These are phyloP conservation scores for Tephrocybe sp. DNA, from an alignment of 768 basidiomycete genomes.

Conservation along the genomic window DNA sequence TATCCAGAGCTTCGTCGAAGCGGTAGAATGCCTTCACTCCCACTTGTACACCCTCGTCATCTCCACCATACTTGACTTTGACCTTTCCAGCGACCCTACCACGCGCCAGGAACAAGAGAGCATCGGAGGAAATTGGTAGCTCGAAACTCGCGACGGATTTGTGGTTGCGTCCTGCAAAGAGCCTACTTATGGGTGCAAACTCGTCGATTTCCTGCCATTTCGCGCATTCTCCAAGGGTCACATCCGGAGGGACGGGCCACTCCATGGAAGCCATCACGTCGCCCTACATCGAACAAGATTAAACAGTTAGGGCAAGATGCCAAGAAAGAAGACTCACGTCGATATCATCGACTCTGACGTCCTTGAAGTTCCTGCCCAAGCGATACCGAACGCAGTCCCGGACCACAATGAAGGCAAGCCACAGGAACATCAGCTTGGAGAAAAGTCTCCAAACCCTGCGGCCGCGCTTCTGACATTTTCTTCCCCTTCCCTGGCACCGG, in stretches of 20 bases:
- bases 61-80: slow-evolving; percentile 19
- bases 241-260: slow-evolving; percentile 17
- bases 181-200: not conserved
- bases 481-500: not conserved
- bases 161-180: not conserved
- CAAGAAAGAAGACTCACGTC: not conserved
- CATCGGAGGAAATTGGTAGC: slow-evolving; percentile 24
- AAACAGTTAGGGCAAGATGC: not conserved
- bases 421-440: not conserved
- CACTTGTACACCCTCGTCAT: slow-evolving; percentile 20
- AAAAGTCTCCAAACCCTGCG: not conserved
- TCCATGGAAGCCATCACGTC: not conserved
- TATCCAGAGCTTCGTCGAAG: slow-evolving; percentile 17
- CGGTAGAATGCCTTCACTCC: slow-evolving; percentile 22
- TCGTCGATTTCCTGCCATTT: slow-evolving; percentile 7
- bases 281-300: not conserved
- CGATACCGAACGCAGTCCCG: not conserved
- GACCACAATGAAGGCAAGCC: not conserved
- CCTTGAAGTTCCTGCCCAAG: not conserved
- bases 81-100: slow-evolving; percentile 24
- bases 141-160: slow-evolving; percentile 17
- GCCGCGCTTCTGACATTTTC: not conserved
- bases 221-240: slow-evolving; percentile 17
- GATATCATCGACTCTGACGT: not conserved
- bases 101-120: slow-evolving; percentile 27